phyloP scores from a whole-genome alignment of 495 filamentous ascomycete species.

The Evansstolkia leycettana region DNA sequence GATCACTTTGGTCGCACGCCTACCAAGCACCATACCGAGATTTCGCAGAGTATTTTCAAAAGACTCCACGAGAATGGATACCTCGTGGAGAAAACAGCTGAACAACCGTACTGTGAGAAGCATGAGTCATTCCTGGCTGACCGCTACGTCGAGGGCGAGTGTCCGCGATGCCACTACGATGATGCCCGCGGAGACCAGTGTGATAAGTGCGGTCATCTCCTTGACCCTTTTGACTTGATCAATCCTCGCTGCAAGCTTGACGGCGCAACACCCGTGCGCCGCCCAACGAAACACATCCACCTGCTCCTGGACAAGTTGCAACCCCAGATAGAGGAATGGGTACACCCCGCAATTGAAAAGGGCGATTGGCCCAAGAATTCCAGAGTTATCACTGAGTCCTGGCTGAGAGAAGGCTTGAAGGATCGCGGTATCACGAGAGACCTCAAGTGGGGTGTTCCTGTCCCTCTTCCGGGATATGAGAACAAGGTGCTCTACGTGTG shows the following conservation, averaged over 20 bases:
- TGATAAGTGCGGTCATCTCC: conserved; percentile 70
- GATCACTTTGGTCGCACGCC: conserved; percentile 80
- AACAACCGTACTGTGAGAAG: conserved; percentile 76
- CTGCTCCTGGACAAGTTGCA: conserved; percentile 70
- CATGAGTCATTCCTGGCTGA: conserved; percentile 84
- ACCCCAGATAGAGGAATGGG: conserved; percentile 60
- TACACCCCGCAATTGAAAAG: conserved; percentile 41
- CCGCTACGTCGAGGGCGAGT: conserved; percentile 86
- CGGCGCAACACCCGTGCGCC: conserved; percentile 58
- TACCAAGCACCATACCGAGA: conserved; percentile 68
- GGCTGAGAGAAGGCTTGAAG: conserved; percentile 73
- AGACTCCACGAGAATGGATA: conserved; percentile 70
- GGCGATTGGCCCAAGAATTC: conserved; percentile 73
- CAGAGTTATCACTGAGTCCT: conserved; percentile 55
- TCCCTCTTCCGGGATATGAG: conserved; percentile 71
- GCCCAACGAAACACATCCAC: conserved; percentile 64
- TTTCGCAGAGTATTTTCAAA: conserved; percentile 76
- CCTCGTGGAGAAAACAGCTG: conserved; percentile 62
- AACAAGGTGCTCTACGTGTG: conserved; percentile 92
- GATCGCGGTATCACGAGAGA: conserved; percentile 85
- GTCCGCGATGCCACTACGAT: conserved; percentile 64
- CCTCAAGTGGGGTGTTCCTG: conserved; percentile 75
- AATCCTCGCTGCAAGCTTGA: conserved; percentile 69
- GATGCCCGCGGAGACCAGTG: conserved; percentile 83
- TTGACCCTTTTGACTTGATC: conserved; percentile 31